phyloP scores from a whole-genome alignment of 2,329 filamentous ascomycete species.

The Plectosphaerella sp. region DNA sequence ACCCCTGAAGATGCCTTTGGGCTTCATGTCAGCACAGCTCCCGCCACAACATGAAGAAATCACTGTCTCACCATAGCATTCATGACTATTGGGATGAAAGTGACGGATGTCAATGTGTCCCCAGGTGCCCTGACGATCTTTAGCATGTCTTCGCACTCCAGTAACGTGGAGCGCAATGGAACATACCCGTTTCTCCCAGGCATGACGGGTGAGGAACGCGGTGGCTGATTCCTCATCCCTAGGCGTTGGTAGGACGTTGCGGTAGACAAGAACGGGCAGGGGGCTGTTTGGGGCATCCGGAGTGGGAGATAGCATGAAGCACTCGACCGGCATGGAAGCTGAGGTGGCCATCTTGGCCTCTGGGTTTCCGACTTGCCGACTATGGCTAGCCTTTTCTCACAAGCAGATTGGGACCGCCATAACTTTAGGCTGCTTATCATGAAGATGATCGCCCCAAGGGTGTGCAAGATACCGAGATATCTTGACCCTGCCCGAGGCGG shows the following conservation, averaged over 20 bases:
- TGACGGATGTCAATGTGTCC: constrained; percentile 17
- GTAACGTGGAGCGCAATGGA: neutral
- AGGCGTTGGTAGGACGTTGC: constrained; percentile 9
- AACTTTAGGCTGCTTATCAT: no score
- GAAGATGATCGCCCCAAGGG: no score
- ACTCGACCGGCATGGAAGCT: neutral
- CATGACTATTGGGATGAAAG: constrained; percentile 17
- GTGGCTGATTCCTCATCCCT: constrained; percentile 10
- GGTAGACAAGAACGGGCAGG: constrained; percentile 16
- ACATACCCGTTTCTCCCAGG: constrained; percentile 15
- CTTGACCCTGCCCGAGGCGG: no score
- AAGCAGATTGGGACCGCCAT: no score
- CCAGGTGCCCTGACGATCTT: constrained; percentile 6
- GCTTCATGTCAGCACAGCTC: no score
- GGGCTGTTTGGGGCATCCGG: constrained; percentile 11
- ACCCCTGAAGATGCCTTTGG: constrained; percentile 12
- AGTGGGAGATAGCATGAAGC: neutral
- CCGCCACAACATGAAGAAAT: no score
- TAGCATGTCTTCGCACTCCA: no score
- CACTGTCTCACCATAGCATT: constrained; percentile 13
- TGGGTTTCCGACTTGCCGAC: no score
- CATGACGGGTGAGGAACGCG: constrained; percentile 10
- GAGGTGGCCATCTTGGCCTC: no score
- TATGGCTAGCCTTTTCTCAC: no score
- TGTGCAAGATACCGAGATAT: no score